Evolutionary conservation across 78 protist genomes (phyloP).

Genomic region (Tieghemostelium lacteum): DNA sequence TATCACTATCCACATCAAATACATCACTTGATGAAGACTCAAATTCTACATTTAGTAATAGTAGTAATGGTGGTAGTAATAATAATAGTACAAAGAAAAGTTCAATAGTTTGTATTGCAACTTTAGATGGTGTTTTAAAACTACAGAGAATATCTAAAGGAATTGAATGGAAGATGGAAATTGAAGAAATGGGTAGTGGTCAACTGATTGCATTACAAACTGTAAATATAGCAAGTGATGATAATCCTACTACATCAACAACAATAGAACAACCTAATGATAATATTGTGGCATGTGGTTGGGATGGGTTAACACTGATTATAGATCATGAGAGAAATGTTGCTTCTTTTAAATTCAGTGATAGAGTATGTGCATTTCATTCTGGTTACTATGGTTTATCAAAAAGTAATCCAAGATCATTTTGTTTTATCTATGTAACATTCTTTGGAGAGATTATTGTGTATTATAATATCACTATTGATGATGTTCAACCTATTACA

Average conservation of each 20-base stretch:
- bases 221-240: neutral
- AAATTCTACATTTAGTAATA: neutral
- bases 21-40: neutral
- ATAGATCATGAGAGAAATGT: slow-evolving; percentile 42
- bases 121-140: slow-evolving; percentile 57
- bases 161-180: slow-evolving; percentile 68
- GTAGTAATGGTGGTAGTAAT: neutral
- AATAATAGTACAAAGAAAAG: neutral
- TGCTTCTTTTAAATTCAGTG: slow-evolving; percentile 48
- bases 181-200: slow-evolving; percentile 72
- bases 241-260: neutral
- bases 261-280: neutral
- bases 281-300: slow-evolving; percentile 57
- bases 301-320: slow-evolving; percentile 70
- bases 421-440: slow-evolving; percentile 40
- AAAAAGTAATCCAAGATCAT: slow-evolving; percentile 9
- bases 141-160: slow-evolving; percentile 53
- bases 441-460: slow-evolving; percentile 72
- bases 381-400: slow-evolving; percentile 41
- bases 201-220: slow-evolving; percentile 60
- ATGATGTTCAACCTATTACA: slow-evolving; percentile 36
- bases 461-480: slow-evolving; percentile 15
- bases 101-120: slow-evolving; percentile 45
- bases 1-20: neutral
- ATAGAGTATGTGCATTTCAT: slow-evolving; percentile 65